Conservation (phyloP, 2,329 filamentous ascomycete species). For the Claviceps cyperi region DNA sequence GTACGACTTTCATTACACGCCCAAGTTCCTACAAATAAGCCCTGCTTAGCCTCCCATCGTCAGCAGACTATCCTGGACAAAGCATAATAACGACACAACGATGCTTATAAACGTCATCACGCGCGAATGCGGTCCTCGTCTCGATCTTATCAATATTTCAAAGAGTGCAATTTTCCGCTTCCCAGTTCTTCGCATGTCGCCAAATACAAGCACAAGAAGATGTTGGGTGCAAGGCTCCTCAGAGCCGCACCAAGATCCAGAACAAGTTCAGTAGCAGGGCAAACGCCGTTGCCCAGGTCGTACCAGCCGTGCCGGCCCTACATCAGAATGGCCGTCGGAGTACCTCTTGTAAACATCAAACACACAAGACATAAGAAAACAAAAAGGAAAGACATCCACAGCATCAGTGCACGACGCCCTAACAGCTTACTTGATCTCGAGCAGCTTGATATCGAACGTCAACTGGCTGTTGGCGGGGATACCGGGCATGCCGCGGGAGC, state of each 20-base stretch:
- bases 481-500: constrained; percentile 64
- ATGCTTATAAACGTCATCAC: constrained; percentile 2
- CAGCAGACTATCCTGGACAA: constrained; percentile 2
- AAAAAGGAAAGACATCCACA: not conserved
- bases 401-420: not conserved
- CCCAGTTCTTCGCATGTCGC: not conserved
- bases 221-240: constrained; percentile 33
- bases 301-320: constrained; percentile 2
- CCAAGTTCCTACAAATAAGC: not conserved
- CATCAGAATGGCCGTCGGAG: constrained; percentile 2
- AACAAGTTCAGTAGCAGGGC: constrained; percentile 3
- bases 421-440: constrained; percentile 60
- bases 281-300: constrained; percentile 7
- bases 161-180: constrained; percentile 1
- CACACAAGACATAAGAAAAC: not conserved
- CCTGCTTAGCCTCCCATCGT: not conserved
- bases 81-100: not conserved
- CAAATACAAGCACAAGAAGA: constrained; percentile 6
- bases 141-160: constrained; percentile 2
- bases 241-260: constrained; percentile 14
- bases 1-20: constrained; percentile 7
- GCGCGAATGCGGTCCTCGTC: constrained; percentile 2
- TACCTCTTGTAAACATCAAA: constrained; percentile 3
- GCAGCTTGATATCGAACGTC: constrained; percentile 79
- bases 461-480: constrained; percentile 87